phyloP scores from a whole-genome alignment of 139 green algal species.

The Chlorella vulgaris region DNA sequence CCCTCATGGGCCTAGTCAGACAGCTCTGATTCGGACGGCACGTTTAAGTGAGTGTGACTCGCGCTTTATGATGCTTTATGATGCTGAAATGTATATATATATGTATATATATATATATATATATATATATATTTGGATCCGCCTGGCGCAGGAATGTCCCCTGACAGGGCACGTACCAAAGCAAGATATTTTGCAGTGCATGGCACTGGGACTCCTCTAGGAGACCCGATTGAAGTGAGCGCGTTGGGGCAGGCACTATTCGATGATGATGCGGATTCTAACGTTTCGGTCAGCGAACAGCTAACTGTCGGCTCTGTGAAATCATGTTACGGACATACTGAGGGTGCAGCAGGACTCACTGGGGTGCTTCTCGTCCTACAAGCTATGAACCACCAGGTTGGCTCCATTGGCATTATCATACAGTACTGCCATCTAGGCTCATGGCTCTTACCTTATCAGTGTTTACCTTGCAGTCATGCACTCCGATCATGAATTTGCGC shows the following conservation, averaged over 20 bases:
- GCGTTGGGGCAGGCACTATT: constrained; percentile 43
- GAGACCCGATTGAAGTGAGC: constrained; percentile 88
- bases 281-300: too few species aligned
- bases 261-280: not conserved
- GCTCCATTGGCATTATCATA: too few species aligned
- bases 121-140: too few species aligned
- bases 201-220: constrained; percentile 89
- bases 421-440: too few species aligned
- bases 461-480: not conserved
- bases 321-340: constrained; percentile 60
- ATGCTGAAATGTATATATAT: too few species aligned
- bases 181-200: constrained; percentile 43
- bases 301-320: constrained; percentile 50
- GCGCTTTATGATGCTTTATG: too few species aligned
- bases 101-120: too few species aligned
- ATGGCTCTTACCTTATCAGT: too few species aligned
- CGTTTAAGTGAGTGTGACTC: too few species aligned
- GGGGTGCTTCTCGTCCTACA: constrained; percentile 63
- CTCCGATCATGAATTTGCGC: constrained; percentile 66
- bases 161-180: too few species aligned
- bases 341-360: constrained; percentile 64
- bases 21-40: constrained; percentile 35
- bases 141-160: constrained; percentile 5
- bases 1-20: constrained; percentile 64
- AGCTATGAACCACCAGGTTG: not conserved